Conservation (phyloP, 768 basidiomycete species). For the Dictyophora rubrovolvata region DNA sequence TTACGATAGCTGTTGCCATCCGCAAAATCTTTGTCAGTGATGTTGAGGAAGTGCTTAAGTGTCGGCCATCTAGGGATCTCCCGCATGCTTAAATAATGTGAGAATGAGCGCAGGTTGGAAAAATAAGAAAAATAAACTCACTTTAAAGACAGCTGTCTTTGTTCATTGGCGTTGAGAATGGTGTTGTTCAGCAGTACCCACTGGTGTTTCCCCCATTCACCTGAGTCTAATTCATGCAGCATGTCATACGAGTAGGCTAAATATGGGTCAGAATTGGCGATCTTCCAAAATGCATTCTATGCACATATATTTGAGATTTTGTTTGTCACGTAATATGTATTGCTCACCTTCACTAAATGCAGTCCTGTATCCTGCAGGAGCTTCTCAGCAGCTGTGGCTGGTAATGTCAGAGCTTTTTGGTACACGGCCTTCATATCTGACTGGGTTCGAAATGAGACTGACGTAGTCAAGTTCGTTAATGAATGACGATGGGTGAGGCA, state of each 20-base stretch:
- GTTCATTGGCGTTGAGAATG: constrained; percentile 11
- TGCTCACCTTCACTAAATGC: constrained; percentile 17
- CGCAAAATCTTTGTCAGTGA: constrained; percentile 20
- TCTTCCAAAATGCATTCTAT: constrained; percentile 23
- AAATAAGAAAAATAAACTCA: constrained; percentile 9
- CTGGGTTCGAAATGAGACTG: constrained; percentile 13
- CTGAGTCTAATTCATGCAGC: constrained; percentile 20
- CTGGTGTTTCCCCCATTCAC: constrained; percentile 21
- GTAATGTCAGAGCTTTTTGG: constrained; percentile 7
- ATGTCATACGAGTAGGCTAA: constrained; percentile 20
- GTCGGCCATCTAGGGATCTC: constrained; percentile 20
- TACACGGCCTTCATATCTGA: constrained; percentile 16
- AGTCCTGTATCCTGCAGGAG: constrained; percentile 18
- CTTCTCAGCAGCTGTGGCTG: constrained; percentile 15
- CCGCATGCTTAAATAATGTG: constrained; percentile 17
- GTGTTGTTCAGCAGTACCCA: constrained; percentile 13
- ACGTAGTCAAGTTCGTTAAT: constrained; percentile 14
- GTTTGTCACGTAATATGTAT: not conserved
- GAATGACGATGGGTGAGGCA: constrained; percentile 19
- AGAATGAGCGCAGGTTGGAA: not conserved
- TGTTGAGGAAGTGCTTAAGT: constrained; percentile 22
- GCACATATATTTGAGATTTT: not conserved
- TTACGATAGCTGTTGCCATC: constrained; percentile 23
- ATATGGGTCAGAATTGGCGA: constrained; percentile 20
- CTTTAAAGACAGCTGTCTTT: constrained; percentile 14